Evolutionary conservation across 176 grass and related monocot species (phyloP).

Genomic region (Ampelocalamus luodianensis): DNA sequence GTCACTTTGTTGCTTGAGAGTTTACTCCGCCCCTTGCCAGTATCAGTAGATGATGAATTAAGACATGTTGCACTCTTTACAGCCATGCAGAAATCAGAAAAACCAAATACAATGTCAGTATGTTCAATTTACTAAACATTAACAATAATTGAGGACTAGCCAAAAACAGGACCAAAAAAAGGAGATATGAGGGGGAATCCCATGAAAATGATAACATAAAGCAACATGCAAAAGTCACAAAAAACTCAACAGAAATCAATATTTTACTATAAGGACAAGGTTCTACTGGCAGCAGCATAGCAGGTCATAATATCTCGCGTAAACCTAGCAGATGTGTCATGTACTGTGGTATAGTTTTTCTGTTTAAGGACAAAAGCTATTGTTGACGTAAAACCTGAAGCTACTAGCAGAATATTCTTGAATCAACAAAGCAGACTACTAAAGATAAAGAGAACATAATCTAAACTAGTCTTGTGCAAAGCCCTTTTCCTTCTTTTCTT

Average conservation of each 20-base stretch:
- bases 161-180: not conserved
- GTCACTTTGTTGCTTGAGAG: conserved; percentile 82
- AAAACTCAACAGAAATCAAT: not conserved
- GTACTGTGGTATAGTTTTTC: not conserved
- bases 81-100: conserved; percentile 34
- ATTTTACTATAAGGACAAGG: not conserved
- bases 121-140: conserved; percentile 3
- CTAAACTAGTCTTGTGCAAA: not conserved
- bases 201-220: conserved; percentile 15
- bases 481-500: not conserved
- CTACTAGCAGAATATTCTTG: not conserved
- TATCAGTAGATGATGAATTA: conserved; percentile 71
- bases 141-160: not conserved
- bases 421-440: not conserved
- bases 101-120: conserved; percentile 27
- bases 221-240: not conserved
- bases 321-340: not conserved
- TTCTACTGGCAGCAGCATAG: not conserved
- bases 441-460: not conserved
- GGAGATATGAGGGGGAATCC: not conserved
- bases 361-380: not conserved
- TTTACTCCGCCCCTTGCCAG: conserved; percentile 94
- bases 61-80: conserved; percentile 74
- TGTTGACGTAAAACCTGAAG: not conserved
- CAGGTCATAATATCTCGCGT: not conserved